Evolutionary conservation across 345 rosid genomes (phyloP), one percentile per base, ranked within the genome.

Genomic region (Melaleuca alternifolia): DNA sequence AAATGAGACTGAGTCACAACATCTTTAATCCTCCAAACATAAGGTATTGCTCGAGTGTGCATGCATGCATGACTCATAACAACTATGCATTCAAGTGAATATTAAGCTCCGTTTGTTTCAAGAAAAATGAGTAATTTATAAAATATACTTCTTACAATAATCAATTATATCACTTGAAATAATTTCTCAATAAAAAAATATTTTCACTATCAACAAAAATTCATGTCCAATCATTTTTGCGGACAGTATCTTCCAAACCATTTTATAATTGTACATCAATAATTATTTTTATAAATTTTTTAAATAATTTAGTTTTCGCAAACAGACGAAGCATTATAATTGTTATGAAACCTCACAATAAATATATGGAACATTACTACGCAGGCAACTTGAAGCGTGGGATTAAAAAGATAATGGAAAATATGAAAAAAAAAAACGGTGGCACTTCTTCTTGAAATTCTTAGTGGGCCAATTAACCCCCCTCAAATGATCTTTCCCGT

Each of bases 111-210:
- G 12, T 33, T 65, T 65, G 11, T 10, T 65, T 33, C 12, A 15
- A 11, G n/a, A 15, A n/a, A 59, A 59, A 0, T 59, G 18, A 59
- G 18, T 1, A 1, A 59, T 59, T 59, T 59, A 15, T 2, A 59
- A 5, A n/a, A 2, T 11, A 0, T 12, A n/a, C n/a, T 59, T 7
- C 8, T 26, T n/a, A 59, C 12, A 6, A 13, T 59, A 0, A 71
- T 71, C 1, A 3, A 1, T 65, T 3, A 33, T 33, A 0, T 71
- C 0, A 1, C 7, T 18, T 71, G 18, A 37, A 71, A 71, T 37
- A 37, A 20, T 71, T 37, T 33, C 2, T 37, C 1, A 20, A 18
- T 71, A 3, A 5, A 37, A 37, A 30, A 37, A 18, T 9, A 10
- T 30, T 9, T 16, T 71, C 81, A 2, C 18, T 71, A 2, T 18